Percentiles rank a stretch among this genome's conserved stretches.
phyloP scores from a whole-genome alignment of 257 asterid genomes.

The Primulina tabacum region DNA sequence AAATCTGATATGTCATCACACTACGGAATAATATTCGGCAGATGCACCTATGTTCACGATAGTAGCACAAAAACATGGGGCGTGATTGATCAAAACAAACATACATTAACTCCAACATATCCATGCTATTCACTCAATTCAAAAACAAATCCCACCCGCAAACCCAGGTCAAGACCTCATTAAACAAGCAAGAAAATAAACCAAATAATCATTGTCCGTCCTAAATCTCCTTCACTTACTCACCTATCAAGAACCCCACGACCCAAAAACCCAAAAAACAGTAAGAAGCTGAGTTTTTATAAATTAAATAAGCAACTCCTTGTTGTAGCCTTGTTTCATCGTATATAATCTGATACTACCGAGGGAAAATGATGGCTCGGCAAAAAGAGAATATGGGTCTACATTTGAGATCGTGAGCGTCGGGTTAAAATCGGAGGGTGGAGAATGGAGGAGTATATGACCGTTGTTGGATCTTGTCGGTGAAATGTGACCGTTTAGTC shows the following conservation, averaged over 20 bases:
- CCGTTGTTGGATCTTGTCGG: slow-evolving; percentile 73
- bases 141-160: slow-evolving; percentile 20
- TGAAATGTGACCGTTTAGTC: slow-evolving; percentile 63
- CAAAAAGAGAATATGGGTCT: slow-evolving; percentile 28
- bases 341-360: slow-evolving; percentile 12
- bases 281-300: slow-evolving; percentile 43
- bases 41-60: slow-evolving; percentile 38
- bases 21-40: slow-evolving; percentile 28
- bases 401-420: slow-evolving; percentile 37
- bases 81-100: slow-evolving; percentile 26
- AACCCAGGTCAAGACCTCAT: slow-evolving; percentile 27
- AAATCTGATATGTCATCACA: slow-evolving; percentile 33
- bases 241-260: slow-evolving; percentile 45
- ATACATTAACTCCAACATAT: slow-evolving; percentile 22
- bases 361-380: slow-evolving; percentile 27
- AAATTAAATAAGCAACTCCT: slow-evolving; percentile 27
- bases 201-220: slow-evolving; percentile 29
- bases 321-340: slow-evolving; percentile 13
- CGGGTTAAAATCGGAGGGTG: slow-evolving; percentile 53
- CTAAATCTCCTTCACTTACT: slow-evolving; percentile 8
- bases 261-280: slow-evolving; percentile 60
- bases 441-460: slow-evolving; percentile 43
- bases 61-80: slow-evolving; percentile 41
- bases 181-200: slow-evolving; percentile 33
- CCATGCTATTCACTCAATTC: slow-evolving; percentile 32